Base-by-base conservation (phyloP, 1,284 basidiomycete species). In the Boletus sp. region DNA sequence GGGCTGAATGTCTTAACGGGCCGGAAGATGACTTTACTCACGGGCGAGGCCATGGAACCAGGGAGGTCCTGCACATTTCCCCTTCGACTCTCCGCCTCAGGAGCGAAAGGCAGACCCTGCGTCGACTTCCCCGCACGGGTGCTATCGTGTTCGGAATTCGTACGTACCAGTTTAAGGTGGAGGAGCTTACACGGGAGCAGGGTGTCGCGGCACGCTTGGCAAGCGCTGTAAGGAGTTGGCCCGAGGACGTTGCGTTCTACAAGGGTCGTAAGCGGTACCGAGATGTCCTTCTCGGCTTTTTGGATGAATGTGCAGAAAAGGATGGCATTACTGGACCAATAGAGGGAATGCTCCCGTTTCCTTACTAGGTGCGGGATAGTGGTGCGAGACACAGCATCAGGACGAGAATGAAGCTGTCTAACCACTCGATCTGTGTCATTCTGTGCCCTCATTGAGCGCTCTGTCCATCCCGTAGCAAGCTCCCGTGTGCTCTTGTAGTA, bases 81-180 rank as follows among this genome's bases (percentile, higher is more conserved):
- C 71, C 78, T 19, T 69, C 73, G 22, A 76, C 71, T 35, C 66
- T 89, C 36, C 76, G 78, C 10, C 67, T 88, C 46, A 73, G 89
- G 42, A 76, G 77, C 10, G 88, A 91, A 61, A 72, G 85, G 29
- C 88, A 91, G 68, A 86, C 82, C 9, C 67, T 91, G 44, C 72
- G 88, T 30, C 72, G 88, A 20, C 73, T 89, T 14, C 76, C 81
- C 2, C 69, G 72, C 9, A 81, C 76, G 20, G 87, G 88, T 2
- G 84, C 80, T 13, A 73, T 91, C 35, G 71, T 85, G n/a, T 91
- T 91, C 62, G 85, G 82, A 34, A 85, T 91, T 56, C 74, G 85
- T 14, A 85, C 84, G 30, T 88, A 90, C 63, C 57, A 84, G 50
- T 78, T 77, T n/a, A 77, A 77, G 5, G 64, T 90, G 8, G 73